Evolutionary conservation across 2,329 filamentous ascomycete species (phyloP), one percentile per base, ranked within the genome.

Genomic region (Aschersonia sp.): DNA sequence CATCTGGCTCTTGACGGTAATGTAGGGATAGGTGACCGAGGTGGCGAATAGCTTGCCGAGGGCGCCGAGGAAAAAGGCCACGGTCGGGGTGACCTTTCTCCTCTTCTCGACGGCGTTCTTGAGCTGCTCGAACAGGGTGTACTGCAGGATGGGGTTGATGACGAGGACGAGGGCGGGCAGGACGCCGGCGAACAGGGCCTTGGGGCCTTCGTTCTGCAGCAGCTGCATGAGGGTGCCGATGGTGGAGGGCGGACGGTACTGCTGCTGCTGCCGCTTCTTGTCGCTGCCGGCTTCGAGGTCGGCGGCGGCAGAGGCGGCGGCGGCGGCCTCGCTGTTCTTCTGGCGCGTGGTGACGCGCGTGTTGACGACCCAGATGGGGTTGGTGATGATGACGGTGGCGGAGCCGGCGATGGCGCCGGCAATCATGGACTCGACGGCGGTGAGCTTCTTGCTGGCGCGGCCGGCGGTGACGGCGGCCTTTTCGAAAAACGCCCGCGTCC

Each of bases 351-450:
- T 98, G 84, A 98, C 94, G 61, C 92, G 84, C 47, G 92, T 98
- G 73, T 98, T 98, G 64, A 98, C 74, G 46, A 98, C 92, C 92
- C 92, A 98, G 68, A 98, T 98, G 44, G 92, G 92, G 72, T 98
- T 98, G 51, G 92, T 98, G 59, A 95, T 75, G 59, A 98, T 74
- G 54, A 98, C 92, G 14, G 92, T 98, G 10, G 90, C 90, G 54
- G 83, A 89, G 10, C 92, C 92, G 41, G 92, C 92, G 56, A 98
- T 75, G 49, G 92, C 92, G 54, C 92, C 92, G 4, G 92, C 90
- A 50, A 94, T 82, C 84, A 98, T 98, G 55, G 83, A 84, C 71
- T 98, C 90, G 55, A 90, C 66, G 0, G 92, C 94, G 14, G 87
- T 92, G 62, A 98, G 82, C 63, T 88, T 89, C 67, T 79, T 83